Conservation (phyloP, 371 early-diverging fungal species). For the Rhizomucor miehei region DNA sequence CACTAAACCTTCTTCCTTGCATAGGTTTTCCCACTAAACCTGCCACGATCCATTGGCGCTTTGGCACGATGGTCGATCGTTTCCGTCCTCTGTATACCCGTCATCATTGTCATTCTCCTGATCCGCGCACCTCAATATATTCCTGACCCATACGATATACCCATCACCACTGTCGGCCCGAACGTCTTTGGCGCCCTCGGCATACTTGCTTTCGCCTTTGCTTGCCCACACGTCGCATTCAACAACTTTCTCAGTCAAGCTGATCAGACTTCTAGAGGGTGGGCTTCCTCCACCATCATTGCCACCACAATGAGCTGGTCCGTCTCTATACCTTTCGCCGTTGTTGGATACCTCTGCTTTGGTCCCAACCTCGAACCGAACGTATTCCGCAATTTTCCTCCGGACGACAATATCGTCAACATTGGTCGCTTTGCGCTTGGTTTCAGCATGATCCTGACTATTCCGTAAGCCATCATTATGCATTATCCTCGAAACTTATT, state of each 20-base stretch:
- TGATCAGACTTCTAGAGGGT: constrained; percentile 40
- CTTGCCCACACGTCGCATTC: constrained; percentile 59
- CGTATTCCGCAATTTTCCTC: constrained; percentile 55
- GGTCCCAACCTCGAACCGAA: constrained; percentile 52
- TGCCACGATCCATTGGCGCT: constrained; percentile 44
- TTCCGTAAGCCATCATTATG: constrained; percentile 43
- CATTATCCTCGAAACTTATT: too few relatives aligned
- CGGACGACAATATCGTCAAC: constrained; percentile 50
- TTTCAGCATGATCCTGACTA: constrained; percentile 54
- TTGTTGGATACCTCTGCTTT: constrained; percentile 56
- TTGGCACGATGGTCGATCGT: constrained; percentile 41
- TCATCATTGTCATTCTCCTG: constrained; percentile 34
- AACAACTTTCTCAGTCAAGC: constrained; percentile 48
- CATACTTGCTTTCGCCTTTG: constrained; percentile 64
- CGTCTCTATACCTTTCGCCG: constrained; percentile 54
- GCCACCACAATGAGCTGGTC: constrained; percentile 48
- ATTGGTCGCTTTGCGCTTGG: constrained; percentile 53
- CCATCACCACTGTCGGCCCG: constrained; percentile 43
- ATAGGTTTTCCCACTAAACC: constrained; percentile 37
- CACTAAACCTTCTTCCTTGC: neutral
- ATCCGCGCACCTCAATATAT: constrained; percentile 45
- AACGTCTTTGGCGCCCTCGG: constrained; percentile 58
- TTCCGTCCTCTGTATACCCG: constrained; percentile 40
- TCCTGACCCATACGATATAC: constrained; percentile 34
- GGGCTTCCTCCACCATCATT: constrained; percentile 44